A percentile compares a stretch with the other conserved stretches of the same genome.
These are phyloP conservation scores for Lachnellula occidentalis DNA, from an alignment of 2,329 filamentous ascomycete genomes.

Conservation along the genomic window DNA sequence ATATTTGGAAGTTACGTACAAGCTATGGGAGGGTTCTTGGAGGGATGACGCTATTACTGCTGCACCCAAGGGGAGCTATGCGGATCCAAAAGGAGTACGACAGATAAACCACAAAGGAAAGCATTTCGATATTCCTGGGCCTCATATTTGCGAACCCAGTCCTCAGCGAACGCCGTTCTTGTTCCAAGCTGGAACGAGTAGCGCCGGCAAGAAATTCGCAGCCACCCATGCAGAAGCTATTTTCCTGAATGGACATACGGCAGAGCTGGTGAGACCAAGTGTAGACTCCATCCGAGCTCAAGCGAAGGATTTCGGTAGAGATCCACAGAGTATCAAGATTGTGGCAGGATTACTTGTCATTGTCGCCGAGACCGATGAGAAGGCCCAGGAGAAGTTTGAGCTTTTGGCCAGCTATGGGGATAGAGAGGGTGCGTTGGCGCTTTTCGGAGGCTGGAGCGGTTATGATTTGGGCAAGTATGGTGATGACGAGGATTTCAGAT, in stretches of 20 bases:
- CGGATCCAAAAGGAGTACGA: conserved; percentile 51
- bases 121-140: conserved; percentile 58
- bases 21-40: conserved; percentile 26
- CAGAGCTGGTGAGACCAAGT: conserved; percentile 53
- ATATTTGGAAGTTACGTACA: conserved; percentile 42
- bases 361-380: conserved; percentile 58
- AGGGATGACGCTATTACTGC: conserved; percentile 49
- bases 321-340: conserved; percentile 59
- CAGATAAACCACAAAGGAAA: conserved; percentile 62
- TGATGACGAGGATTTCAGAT: conserved; percentile 59
- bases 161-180: conserved; percentile 24
- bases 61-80: conserved; percentile 53
- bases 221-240: conserved; percentile 65
- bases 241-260: conserved; percentile 61
- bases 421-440: conserved; percentile 59
- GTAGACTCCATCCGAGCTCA: conserved; percentile 54
- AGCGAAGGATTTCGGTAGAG: conserved; percentile 49
- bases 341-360: conserved; percentile 61
- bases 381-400: conserved; percentile 57
- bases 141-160: conserved; percentile 53
- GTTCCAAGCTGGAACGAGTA: conserved; percentile 63
- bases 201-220: conserved; percentile 60
- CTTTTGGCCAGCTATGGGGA: conserved; percentile 58
- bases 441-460: conserved; percentile 72
- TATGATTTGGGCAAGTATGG: conserved; percentile 56